phyloP scores from a whole-genome alignment of 2,329 filamentous ascomycete genomes.

The Monosporascus sp. region DNA sequence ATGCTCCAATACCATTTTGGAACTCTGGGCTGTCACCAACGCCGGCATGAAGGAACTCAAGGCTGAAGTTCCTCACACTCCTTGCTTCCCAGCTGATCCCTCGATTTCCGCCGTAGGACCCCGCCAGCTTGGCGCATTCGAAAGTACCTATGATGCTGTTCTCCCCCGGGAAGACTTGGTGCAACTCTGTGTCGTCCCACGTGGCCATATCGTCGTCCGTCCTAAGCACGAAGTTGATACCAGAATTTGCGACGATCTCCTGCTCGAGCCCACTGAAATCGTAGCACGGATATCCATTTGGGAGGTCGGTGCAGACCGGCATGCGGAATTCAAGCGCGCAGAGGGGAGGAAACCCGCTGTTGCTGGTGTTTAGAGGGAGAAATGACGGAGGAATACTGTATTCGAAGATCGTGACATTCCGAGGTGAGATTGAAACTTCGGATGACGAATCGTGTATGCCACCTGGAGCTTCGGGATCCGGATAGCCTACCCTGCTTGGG shows the following conservation, averaged over 20 bases:
- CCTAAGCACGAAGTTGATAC: constrained; percentile 21
- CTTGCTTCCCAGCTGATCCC: constrained; percentile 22
- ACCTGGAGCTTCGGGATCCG: constrained; percentile 8
- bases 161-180: constrained; percentile 24
- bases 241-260: constrained; percentile 21
- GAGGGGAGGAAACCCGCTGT: constrained; percentile 4
- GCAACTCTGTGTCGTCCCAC: constrained; percentile 22
- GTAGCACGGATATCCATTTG: constrained; percentile 26
- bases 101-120: constrained; percentile 5
- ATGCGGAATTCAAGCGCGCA: constrained; percentile 29
- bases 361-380: not conserved
- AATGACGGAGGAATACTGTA: constrained; percentile 19
- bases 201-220: constrained; percentile 10
- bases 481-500: constrained; percentile 13
- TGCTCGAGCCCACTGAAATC: constrained; percentile 25
- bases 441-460: constrained; percentile 10
- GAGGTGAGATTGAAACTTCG: constrained; percentile 15
- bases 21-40: constrained; percentile 20
- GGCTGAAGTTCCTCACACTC: constrained; percentile 21
- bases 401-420: constrained; percentile 18
- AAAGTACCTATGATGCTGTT: constrained; percentile 22
- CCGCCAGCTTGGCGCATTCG: constrained; percentile 14
- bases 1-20: constrained; percentile 23
- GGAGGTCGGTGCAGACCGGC: constrained; percentile 22
- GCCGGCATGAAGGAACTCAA: constrained; percentile 25